Conservation (phyloP, 345 rosid genomes). For the Citrus maxima region DNA sequence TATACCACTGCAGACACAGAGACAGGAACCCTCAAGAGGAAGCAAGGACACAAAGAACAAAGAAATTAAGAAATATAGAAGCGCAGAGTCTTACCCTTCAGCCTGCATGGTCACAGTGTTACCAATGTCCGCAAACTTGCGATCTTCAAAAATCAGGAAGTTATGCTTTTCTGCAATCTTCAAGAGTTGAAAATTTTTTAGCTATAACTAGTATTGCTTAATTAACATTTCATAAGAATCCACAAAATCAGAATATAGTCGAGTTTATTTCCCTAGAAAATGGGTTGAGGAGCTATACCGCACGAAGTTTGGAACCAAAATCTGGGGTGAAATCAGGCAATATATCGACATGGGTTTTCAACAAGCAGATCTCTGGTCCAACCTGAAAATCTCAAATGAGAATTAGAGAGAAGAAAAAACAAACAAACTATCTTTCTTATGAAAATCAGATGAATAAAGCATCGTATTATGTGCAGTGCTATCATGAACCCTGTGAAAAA, state of each 20-base stretch:
- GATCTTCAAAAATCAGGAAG: slow-evolving; percentile 91
- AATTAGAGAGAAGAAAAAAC: not conserved
- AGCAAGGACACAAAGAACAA: not conserved
- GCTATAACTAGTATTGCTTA: not conserved
- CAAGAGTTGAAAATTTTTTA: not conserved
- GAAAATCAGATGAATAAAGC: not conserved
- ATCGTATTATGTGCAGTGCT: not conserved
- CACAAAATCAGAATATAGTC: not conserved
- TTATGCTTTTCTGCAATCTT: slow-evolving; percentile 90
- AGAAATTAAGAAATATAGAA: not conserved
- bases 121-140: slow-evolving; percentile 98
- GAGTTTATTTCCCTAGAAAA: not conserved
- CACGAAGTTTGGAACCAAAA: slow-evolving; percentile 82
- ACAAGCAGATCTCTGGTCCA: slow-evolving; percentile 90
- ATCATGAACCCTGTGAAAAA: not conserved
- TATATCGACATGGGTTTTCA: slow-evolving; percentile 98
- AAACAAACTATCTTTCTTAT: not conserved
- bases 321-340: slow-evolving; percentile 89
- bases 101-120: slow-evolving; percentile 98
- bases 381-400: slow-evolving; percentile 44
- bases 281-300: slow-evolving; percentile 38
- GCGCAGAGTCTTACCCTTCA: slow-evolving; percentile 59
- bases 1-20: slow-evolving; percentile 58
- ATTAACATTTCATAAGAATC: not conserved
- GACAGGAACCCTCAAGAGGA: slow-evolving; percentile 1